phyloP scores from a whole-genome alignment of 2,329 filamentous ascomycete genomes.

The Pyrenophora tritici-repentis region DNA sequence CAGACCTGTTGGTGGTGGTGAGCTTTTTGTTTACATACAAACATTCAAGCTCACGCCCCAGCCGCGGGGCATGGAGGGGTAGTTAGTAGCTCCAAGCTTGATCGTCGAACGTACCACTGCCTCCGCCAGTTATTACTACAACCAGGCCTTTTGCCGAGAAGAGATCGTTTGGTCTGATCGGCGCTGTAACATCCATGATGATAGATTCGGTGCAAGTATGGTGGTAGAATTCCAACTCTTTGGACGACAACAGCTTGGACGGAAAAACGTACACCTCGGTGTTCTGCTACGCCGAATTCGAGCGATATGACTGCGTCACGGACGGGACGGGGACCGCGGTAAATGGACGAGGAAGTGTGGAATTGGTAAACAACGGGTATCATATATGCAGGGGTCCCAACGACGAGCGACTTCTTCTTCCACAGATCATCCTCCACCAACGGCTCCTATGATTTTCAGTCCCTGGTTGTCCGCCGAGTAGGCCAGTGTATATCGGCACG shows the following conservation, averaged over 20 bases:
- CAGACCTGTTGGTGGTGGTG: slow-evolving; percentile 38
- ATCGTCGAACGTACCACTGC: slow-evolving; percentile 42
- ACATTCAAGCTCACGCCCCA: too few species aligned
- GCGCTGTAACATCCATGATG: slow-evolving; percentile 44
- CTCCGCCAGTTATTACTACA: slow-evolving; percentile 50
- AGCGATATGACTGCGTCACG: slow-evolving; percentile 17
- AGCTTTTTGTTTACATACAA: slow-evolving; percentile 5
- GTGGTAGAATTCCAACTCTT: background rate
- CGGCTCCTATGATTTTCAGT: slow-evolving; percentile 68
- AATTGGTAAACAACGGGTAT: slow-evolving; percentile 22
- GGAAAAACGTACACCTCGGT: slow-evolving; percentile 12
- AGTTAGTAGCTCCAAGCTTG: slow-evolving; percentile 32
- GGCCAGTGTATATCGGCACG: slow-evolving; percentile 73
- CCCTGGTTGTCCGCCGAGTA: slow-evolving; percentile 69
- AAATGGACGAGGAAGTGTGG: background rate
- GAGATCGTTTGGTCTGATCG: slow-evolving; percentile 41
- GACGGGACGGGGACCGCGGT: slow-evolving; percentile 8
- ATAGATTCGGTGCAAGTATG: background rate
- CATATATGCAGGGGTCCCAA: slow-evolving; percentile 6
- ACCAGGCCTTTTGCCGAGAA: slow-evolving; percentile 50
- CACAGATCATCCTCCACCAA: slow-evolving; percentile 22
- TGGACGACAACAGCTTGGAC: background rate
- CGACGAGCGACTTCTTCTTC: too few species aligned
- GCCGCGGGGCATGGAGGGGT: slow-evolving; percentile 35
- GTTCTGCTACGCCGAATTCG: slow-evolving; percentile 12